Evolutionary conservation across 83 land plant genomes (phyloP).

Genomic region (Picea mariana): DNA sequence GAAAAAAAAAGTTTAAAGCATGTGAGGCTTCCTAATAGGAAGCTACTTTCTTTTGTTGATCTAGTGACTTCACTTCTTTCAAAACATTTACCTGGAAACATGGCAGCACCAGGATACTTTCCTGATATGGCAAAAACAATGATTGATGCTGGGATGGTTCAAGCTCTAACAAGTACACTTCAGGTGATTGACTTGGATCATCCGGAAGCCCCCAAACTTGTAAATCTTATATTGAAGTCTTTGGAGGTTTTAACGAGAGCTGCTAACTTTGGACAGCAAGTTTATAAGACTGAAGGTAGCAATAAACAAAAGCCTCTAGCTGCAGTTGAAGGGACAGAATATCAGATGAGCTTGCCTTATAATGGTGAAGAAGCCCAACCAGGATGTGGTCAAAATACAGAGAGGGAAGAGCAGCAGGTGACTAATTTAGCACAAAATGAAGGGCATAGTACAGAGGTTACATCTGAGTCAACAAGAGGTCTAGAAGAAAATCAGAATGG

Average conservation of each 20-base stretch:
- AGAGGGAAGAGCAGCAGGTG: slow-evolving; percentile 2
- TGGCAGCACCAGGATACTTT: slow-evolving; percentile 44
- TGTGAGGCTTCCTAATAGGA: slow-evolving; percentile 28
- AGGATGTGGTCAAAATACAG: slow-evolving; percentile 21
- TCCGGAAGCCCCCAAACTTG: slow-evolving; percentile 44
- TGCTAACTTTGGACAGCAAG: slow-evolving; percentile 17
- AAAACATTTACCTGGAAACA: slow-evolving; percentile 36
- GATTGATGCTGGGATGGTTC: slow-evolving; percentile 51
- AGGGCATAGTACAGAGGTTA: slow-evolving; percentile 20
- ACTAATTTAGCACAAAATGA: slow-evolving; percentile 20
- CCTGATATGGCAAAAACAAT: slow-evolving; percentile 45
- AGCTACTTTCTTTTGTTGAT: slow-evolving; percentile 42
- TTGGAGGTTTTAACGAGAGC: slow-evolving; percentile 41
- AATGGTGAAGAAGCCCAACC: too few relatives aligned
- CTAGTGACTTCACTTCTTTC: slow-evolving; percentile 39
- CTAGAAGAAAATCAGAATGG: slow-evolving; percentile 23
- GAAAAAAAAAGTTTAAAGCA: background rate
- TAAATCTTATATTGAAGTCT: slow-evolving; percentile 38
- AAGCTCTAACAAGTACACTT: slow-evolving; percentile 39
- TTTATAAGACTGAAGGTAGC: slow-evolving; percentile 20
- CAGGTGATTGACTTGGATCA: slow-evolving; percentile 46
- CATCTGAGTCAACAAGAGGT: slow-evolving; percentile 24
- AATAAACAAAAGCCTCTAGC: slow-evolving; percentile 15
- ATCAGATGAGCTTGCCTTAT: too few relatives aligned
- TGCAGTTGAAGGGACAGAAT: too few relatives aligned